These are phyloP conservation scores for Liriodendron chinense DNA, from an alignment of 164 flowering plant species.

Conservation along the genomic window DNA sequence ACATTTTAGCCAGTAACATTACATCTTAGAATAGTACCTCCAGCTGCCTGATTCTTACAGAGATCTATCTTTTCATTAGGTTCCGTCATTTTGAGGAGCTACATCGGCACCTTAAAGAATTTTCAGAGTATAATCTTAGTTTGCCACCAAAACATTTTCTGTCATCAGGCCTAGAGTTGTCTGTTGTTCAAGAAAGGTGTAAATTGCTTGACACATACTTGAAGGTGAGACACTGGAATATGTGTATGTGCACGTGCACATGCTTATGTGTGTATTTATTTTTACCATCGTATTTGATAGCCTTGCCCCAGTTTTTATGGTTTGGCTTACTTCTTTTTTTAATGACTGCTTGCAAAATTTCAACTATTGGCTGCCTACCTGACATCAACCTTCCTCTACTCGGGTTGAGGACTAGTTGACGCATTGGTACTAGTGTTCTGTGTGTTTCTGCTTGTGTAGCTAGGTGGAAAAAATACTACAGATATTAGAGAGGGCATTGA, in stretches of 20 bases:
- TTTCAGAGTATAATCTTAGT: slow-evolving; percentile 80
- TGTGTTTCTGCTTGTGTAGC: neutral
- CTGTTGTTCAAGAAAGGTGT: slow-evolving; percentile 87
- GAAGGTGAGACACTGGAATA: slow-evolving; percentile 49
- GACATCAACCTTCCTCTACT: too few species aligned
- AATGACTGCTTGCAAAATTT: neutral
- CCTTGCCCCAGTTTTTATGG: neutral
- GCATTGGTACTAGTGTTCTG: neutral
- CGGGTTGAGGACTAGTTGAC: too few species aligned
- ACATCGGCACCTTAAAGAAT: slow-evolving; percentile 88
- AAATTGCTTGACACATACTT: slow-evolving; percentile 79
- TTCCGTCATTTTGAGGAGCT: slow-evolving; percentile 99
- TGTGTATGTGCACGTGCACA: neutral
- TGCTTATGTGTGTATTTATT: neutral
- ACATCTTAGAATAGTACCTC: too few species aligned
- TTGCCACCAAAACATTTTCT: slow-evolving; percentile 99
- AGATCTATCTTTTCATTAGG: slow-evolving; percentile 32
- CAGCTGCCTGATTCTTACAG: neutral
- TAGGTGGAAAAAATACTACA: neutral
- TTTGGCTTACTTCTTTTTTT: neutral
- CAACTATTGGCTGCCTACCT: too few species aligned
- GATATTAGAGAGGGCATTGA: neutral
- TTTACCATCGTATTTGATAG: neutral
- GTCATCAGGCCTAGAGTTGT: slow-evolving; percentile 77
- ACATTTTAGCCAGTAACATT: neutral